Evolutionary conservation across 306 rosid genomes (phyloP), one percentile per base, ranked within the genome.

Genomic region (Acacia crassicarpa): DNA sequence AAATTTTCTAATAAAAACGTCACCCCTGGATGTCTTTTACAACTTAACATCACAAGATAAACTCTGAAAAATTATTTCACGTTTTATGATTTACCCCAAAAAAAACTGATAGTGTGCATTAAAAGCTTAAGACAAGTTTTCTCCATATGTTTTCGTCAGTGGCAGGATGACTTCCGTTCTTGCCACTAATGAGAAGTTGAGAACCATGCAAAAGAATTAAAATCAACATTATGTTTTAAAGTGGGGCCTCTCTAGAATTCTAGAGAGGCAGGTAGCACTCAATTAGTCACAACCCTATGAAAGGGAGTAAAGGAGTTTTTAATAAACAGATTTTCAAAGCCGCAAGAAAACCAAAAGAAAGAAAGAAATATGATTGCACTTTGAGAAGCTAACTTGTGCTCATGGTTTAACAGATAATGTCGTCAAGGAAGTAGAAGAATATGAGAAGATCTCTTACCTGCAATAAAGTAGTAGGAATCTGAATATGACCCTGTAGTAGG

Each of bases 401-500:
- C 44, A 43, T 17, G 13, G 22, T 13, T 17, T 43, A 20, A 4
- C 56, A 82, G 48, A 80, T 66, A 40, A 74, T 59, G 65, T 75
- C 27, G n/a, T 44, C 67, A 80, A 82, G 70, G 75, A 73, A 79
- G 75, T 22, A 66, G 79, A 74, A 35, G 38, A 30, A 67, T 33
- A 77, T 35, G 77, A 68, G 75, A 69, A 43, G 74, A 65, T 74
- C 22, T 74, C 82, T 89, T 86, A 87, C 99, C 96, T 93, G 94
- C 87, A 93, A 83, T 80, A 95, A 89, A 82, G 86, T 77, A 33
- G 96, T 83, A 81, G 99, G 99, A 91, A 92, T 89, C 85, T 92
- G 94, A 73, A 95, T 86, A 82, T 74, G 89, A 40, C 99, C 97
- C 89, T 89, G 97, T 77, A 93, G 85, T 77, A 95, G 82, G 62